Evolutionary conservation across 352 stramenopile species (phyloP).

Genomic region (Thalassiosira exigua): DNA sequence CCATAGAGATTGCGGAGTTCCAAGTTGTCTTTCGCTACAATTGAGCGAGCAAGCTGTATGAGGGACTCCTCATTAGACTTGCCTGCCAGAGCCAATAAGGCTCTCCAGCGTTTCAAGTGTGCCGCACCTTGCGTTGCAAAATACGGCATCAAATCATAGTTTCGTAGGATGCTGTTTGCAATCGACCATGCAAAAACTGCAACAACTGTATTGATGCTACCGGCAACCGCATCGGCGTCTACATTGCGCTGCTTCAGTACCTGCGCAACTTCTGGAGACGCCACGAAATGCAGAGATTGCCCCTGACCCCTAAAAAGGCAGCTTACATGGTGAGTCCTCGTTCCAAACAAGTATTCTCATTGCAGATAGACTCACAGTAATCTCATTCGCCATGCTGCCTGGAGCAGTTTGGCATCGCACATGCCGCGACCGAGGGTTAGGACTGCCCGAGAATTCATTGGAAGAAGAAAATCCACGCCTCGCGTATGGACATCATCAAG

Average conservation of each 20-base stretch:
- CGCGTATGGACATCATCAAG: slow-evolving; percentile 26
- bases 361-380: too few species aligned
- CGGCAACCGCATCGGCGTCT: background rate
- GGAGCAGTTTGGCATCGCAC: slow-evolving; percentile 9
- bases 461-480: slow-evolving; percentile 12
- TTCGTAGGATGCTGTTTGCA: slow-evolving; percentile 2
- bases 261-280: background rate
- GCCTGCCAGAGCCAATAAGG: background rate
- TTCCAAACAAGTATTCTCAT: too few species aligned
- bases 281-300: slow-evolving; percentile 6
- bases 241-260: background rate
- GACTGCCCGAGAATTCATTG: slow-evolving; percentile 5
- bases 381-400: slow-evolving; percentile 1
- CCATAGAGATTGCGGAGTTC: too few species aligned
- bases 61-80: too few species aligned
- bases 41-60: too few species aligned
- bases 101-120: background rate
- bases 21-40: too few species aligned
- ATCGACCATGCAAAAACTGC: slow-evolving; percentile 11
- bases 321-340: too few species aligned
- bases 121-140: background rate
- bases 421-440: slow-evolving; percentile 13
- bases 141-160: slow-evolving; percentile 18
- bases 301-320: too few species aligned
- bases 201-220: too few species aligned